phyloP scores from a whole-genome alignment of 495 filamentous ascomycete genomes.

The Mytilinidion resinicola region DNA sequence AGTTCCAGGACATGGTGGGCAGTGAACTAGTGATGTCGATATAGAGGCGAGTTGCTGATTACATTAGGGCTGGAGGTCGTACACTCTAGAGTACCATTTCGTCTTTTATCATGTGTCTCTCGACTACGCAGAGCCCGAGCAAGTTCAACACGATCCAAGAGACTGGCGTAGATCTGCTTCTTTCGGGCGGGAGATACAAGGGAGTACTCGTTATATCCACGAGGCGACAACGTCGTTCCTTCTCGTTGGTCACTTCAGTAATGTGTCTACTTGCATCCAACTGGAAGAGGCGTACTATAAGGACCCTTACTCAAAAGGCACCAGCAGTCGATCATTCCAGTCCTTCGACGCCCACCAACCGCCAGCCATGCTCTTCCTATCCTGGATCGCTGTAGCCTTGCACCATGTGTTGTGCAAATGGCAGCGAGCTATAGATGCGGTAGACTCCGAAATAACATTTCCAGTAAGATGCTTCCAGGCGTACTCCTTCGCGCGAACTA shows the following conservation, averaged over 20 bases:
- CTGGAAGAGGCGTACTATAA: slow-evolving; percentile 9
- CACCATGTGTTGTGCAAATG: slow-evolving; percentile 11
- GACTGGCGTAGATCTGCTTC: slow-evolving; percentile 5
- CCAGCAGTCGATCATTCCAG: not conserved
- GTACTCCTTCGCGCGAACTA: not conserved
- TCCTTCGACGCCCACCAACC: not conserved
- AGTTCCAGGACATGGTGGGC: slow-evolving; percentile 1
- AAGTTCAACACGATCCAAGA: not conserved
- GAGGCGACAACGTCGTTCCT: slow-evolving; percentile 6
- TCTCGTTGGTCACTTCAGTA: slow-evolving; percentile 3
- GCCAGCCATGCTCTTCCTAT: slow-evolving; percentile 3
- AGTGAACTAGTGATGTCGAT: not conserved
- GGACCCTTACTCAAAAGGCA: not conserved
- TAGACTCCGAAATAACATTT: slow-evolving; percentile 1
- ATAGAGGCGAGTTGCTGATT: not conserved
- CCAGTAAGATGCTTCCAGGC: not conserved
- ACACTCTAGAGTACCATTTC: slow-evolving; percentile 13
- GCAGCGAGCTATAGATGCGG: slow-evolving; percentile 10
- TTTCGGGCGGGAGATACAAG: slow-evolving; percentile 4
- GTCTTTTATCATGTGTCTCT: slow-evolving; percentile 5
- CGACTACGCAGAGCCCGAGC: not conserved
- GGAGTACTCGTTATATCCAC: slow-evolving; percentile 1
- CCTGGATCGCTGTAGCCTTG: slow-evolving; percentile 5
- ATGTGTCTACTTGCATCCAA: slow-evolving; percentile 6
- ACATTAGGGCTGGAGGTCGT: slow-evolving; percentile 1